Percentiles rank a stretch among this genome's conserved stretches.
These are phyloP conservation scores for Myotisia sp. DNA, from an alignment of 2,329 filamentous ascomycete species.

Conservation along the genomic window DNA sequence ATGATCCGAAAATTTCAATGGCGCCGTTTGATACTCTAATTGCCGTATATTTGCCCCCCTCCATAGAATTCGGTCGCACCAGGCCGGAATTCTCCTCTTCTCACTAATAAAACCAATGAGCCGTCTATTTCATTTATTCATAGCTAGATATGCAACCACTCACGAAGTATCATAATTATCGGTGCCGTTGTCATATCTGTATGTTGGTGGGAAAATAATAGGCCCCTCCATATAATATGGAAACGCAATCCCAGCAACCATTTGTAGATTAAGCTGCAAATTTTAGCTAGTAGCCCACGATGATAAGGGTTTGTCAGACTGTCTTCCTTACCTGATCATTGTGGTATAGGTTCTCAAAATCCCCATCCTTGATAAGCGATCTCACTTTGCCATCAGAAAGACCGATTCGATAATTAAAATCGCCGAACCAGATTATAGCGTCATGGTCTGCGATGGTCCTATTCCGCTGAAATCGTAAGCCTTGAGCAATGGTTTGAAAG, in stretches of 20 bases:
- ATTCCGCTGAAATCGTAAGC: conserved; percentile 81
- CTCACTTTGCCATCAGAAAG: conserved; percentile 64
- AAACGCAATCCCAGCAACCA: conserved; percentile 83
- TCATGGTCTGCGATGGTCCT: conserved; percentile 83
- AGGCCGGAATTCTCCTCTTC: conserved; percentile 87
- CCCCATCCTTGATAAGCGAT: conserved; percentile 54
- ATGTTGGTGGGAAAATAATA: conserved; percentile 83
- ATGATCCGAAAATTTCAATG: conserved; percentile 83
- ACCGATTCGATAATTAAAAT: conserved; percentile 97
- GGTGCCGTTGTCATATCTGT: conserved; percentile 82
- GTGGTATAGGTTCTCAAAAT: conserved; percentile 69
- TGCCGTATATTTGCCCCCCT: conserved; percentile 76
- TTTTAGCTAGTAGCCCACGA: neutral
- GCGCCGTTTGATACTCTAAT: conserved; percentile 65
- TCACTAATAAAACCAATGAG: conserved; percentile 51
- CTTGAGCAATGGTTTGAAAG: conserved; percentile 75
- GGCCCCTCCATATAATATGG: conserved; percentile 80
- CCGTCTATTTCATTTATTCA: too few relatives aligned
- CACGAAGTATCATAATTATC: conserved; percentile 86
- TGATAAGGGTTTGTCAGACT: too few relatives aligned
- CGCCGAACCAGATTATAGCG: conserved; percentile 84
- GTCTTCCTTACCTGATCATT: conserved; percentile 63
- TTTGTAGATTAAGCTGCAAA: conserved; percentile 74
- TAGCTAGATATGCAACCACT: conserved; percentile 18
- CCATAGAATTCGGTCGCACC: conserved; percentile 86